Percentiles rank a stretch among this genome's conserved stretches.
Evolutionary conservation across 768 basidiomycete species (phyloP).

Genomic region (Cubamyces sp.): DNA sequence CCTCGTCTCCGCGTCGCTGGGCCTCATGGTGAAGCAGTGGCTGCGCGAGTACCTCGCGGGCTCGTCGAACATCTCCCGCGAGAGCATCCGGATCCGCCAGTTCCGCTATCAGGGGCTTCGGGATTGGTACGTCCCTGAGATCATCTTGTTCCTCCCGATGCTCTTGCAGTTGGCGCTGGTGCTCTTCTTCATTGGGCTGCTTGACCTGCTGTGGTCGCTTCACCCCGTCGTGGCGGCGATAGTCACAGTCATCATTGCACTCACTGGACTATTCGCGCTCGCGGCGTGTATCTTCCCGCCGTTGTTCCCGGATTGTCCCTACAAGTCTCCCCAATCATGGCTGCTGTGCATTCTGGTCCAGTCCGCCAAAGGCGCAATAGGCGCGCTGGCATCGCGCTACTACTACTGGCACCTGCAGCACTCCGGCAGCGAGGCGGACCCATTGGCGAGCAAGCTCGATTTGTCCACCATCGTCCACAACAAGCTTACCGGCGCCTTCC

Average conservation of each 20-base stretch:
- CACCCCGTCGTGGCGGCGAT: slow-evolving; percentile 26
- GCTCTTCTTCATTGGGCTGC: slow-evolving; percentile 30
- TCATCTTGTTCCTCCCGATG: slow-evolving; percentile 27
- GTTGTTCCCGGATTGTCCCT: slow-evolving; percentile 20
- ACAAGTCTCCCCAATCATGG: slow-evolving; percentile 25
- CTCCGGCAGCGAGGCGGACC: not conserved
- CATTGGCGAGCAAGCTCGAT: slow-evolving; percentile 13
- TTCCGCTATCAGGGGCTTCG: slow-evolving; percentile 31
- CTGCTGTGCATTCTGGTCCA: slow-evolving; percentile 13
- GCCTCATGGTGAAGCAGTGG: slow-evolving; percentile 30
- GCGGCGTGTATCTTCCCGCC: slow-evolving; percentile 13
- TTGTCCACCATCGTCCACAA: not conserved
- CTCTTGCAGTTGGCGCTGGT: slow-evolving; percentile 28
- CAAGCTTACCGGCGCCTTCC: slow-evolving; percentile 1
- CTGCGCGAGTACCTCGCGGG: slow-evolving; percentile 28
- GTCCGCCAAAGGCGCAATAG: not conserved
- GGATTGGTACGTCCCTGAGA: slow-evolving; percentile 28
- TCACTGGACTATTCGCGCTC: slow-evolving; percentile 8
- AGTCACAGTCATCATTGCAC: slow-evolving; percentile 6
- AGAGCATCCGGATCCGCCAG: slow-evolving; percentile 31
- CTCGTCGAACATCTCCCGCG: slow-evolving; percentile 29
- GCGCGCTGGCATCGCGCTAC: slow-evolving; percentile 9
- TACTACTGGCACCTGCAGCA: slow-evolving; percentile 10
- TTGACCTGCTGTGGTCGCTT: slow-evolving; percentile 31
- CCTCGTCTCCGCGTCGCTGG: slow-evolving; percentile 25